Percentiles rank a stretch among this genome's conserved stretches.
Evolutionary conservation across 345 rosid genomes (phyloP).

Genomic region (Hibiscus syriacus): DNA sequence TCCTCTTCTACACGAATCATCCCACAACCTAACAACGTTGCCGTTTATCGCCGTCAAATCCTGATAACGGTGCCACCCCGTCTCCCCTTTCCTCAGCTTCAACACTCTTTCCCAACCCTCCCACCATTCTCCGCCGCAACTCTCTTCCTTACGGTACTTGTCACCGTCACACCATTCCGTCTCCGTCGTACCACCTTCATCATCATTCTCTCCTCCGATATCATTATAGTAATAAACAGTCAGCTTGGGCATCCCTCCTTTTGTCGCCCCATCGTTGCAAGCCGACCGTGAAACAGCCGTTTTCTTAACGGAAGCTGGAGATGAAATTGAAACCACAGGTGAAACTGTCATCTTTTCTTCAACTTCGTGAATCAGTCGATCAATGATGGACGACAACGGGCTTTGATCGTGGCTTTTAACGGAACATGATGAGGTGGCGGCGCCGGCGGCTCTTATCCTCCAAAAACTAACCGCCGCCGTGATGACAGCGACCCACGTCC

Average conservation of each 20-base stretch:
- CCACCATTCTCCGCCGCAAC: conserved; percentile 25
- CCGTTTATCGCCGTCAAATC: too few relatives aligned
- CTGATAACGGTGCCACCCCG: conserved; percentile 49
- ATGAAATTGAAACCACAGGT: conserved; percentile 6
- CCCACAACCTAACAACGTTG: too few relatives aligned
- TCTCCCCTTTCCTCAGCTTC: conserved; percentile 33
- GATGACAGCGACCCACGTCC: too few relatives aligned
- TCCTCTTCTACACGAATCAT: too few relatives aligned
- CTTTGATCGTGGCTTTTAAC: background rate
- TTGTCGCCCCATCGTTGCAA: conserved; percentile 19
- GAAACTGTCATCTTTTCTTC: background rate
- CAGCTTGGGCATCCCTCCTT: conserved; percentile 31
- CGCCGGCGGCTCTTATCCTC: conserved; percentile 38
- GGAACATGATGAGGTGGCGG: conserved; percentile 6
- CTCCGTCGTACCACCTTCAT: background rate
- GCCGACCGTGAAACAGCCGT: conserved; percentile 7
- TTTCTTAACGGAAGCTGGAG: background rate
- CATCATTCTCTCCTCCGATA: background rate
- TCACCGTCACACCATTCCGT: background rate
- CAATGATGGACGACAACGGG: background rate
- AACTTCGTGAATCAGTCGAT: background rate
- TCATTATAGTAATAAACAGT: conserved; percentile 34
- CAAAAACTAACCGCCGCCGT: conserved; percentile 70
- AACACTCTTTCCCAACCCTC: conserved; percentile 35
- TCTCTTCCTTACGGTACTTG: background rate